Evolutionary conservation across 2,329 filamentous ascomycete species (phyloP).

Genomic region (Cladosporium sp.): DNA sequence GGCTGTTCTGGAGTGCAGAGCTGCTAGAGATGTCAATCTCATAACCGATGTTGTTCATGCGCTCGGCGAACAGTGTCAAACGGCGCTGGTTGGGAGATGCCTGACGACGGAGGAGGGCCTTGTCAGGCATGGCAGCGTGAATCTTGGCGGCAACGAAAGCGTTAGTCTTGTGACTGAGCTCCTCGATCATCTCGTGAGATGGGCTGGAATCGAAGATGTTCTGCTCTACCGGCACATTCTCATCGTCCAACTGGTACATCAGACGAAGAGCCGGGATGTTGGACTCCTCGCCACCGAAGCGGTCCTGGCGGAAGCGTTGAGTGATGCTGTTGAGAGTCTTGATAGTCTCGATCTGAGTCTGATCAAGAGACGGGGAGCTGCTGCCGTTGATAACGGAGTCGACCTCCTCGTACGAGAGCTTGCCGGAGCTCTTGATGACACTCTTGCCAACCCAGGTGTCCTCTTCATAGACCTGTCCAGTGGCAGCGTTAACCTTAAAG

Average conservation of each 20-base stretch:
- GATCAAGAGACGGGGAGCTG: conserved; percentile 55
- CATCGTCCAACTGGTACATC: conserved; percentile 91
- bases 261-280: conserved; percentile 84
- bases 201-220: conserved; percentile 93
- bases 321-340: conserved; percentile 77
- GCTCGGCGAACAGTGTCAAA: conserved; percentile 84
- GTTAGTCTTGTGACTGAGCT: conserved; percentile 92
- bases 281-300: conserved; percentile 73
- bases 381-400: conserved; percentile 72
- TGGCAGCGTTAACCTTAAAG: conserved; percentile 82
- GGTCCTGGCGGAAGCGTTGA: conserved; percentile 85
- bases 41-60: conserved; percentile 89
- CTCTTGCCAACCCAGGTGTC: conserved; percentile 93
- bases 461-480: conserved; percentile 75
- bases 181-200: conserved; percentile 90
- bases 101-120: conserved; percentile 88
- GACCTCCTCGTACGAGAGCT: conserved; percentile 80
- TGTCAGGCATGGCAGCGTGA: conserved; percentile 76
- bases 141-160: conserved; percentile 84
- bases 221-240: conserved; percentile 94
- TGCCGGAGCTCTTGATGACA: conserved; percentile 88
- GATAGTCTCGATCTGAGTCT: conserved; percentile 72
- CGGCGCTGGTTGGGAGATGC: conserved; percentile 81
- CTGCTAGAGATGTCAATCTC: conserved; percentile 88
- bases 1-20: conserved; percentile 85